These are phyloP conservation scores for Aspergillus pseudoglaucus DNA, from an alignment of 2,329 filamentous ascomycete species.

Conservation along the genomic window DNA sequence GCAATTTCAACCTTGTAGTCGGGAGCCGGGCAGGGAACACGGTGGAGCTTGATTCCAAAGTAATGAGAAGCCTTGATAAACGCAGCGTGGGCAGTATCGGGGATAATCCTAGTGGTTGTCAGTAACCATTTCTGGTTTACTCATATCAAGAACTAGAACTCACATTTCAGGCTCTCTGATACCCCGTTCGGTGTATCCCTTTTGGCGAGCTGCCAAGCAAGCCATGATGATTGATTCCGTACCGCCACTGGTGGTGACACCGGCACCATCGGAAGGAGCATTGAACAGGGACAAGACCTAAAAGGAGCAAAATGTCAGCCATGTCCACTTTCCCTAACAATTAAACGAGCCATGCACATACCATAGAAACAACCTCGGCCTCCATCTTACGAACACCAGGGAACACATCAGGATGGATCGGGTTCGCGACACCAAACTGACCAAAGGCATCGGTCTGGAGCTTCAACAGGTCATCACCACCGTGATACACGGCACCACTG, in stretches of 20 bases:
- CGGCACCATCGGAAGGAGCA: constrained; percentile 74
- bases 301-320: constrained; percentile 4
- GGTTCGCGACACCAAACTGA: constrained; percentile 90
- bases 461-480: constrained; percentile 71
- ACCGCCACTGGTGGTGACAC: constrained; percentile 84
- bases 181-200: constrained; percentile 75
- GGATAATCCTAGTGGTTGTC: constrained; percentile 64
- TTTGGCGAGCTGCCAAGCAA: constrained; percentile 81
- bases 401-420: constrained; percentile 97
- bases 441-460: constrained; percentile 90
- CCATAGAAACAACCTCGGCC: constrained; percentile 95
- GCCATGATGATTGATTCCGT: constrained; percentile 98
- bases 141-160: constrained; percentile 21
- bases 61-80: constrained; percentile 94
- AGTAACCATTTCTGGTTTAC: constrained; percentile 7
- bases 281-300: constrained; percentile 73
- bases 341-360: constrained; percentile 32
- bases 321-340: background rate
- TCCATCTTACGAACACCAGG: constrained; percentile 99
- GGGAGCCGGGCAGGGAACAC: constrained; percentile 80
- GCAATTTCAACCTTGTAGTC: constrained; percentile 75
- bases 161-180: constrained; percentile 93
- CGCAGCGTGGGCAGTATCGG: constrained; percentile 88
- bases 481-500: constrained; percentile 93
- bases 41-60: constrained; percentile 92